These are phyloP conservation scores for Solanum pimpinellifolium DNA, from an alignment of 257 asterid genomes.

Conservation along the genomic window DNA sequence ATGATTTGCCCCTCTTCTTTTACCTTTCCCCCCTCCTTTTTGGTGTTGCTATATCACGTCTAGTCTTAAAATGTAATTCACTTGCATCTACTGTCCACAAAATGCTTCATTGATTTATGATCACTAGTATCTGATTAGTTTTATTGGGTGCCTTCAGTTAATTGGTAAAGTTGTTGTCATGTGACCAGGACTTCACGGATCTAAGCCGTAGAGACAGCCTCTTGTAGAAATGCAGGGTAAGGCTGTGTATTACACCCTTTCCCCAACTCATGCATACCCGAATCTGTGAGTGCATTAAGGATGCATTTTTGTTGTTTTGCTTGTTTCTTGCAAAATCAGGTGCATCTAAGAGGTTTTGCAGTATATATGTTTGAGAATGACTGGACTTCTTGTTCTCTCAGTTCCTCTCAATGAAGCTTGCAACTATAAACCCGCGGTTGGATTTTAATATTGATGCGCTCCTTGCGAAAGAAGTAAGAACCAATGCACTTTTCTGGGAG, in stretches of 20 bases:
- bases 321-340: background rate
- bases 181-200: too few relatives aligned
- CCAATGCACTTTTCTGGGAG: background rate
- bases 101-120: background rate
- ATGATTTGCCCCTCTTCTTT: too few relatives aligned
- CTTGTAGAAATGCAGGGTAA: too few relatives aligned
- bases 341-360: background rate
- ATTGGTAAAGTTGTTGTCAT: too few relatives aligned
- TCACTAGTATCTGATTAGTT: background rate
- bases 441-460: conserved; percentile 60
- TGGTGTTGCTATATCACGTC: background rate
- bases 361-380: background rate
- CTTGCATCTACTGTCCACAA: background rate
- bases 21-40: background rate
- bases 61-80: background rate
- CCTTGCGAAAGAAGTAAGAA: conserved; percentile 78
- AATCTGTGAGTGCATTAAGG: too few relatives aligned
- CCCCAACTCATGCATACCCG: too few relatives aligned
- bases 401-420: conserved; percentile 98
- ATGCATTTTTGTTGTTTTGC: background rate
- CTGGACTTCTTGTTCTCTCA: conserved; percentile 15
- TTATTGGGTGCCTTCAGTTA: background rate
- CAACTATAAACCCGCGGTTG: conserved; percentile 71
- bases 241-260: too few relatives aligned
- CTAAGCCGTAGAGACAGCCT: too few relatives aligned